Conservation (phyloP, 2,329 filamentous ascomycete species). For the Fusarium coffeatum region DNA sequence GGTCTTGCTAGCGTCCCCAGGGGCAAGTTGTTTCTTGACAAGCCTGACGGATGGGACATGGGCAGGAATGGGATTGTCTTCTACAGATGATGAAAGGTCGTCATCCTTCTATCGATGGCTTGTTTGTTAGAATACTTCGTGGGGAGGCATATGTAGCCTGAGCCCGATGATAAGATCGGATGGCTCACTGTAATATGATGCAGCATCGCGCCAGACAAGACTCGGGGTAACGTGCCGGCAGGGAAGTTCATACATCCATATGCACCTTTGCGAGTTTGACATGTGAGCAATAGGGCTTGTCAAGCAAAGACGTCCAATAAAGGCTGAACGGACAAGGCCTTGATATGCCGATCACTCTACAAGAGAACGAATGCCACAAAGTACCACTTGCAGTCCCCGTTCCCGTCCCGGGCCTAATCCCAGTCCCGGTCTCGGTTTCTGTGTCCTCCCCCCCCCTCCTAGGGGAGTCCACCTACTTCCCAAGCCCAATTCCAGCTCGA, state of each 20-base stretch:
- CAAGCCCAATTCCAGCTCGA: slow-evolving; percentile 36
- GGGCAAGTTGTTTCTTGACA: slow-evolving; percentile 24
- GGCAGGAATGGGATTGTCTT: slow-evolving; percentile 19
- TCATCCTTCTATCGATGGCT: slow-evolving; percentile 8
- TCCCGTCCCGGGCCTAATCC: slow-evolving; percentile 32
- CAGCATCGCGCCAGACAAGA: slow-evolving; percentile 39
- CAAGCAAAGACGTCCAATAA: slow-evolving; percentile 42
- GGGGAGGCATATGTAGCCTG: slow-evolving; percentile 15
- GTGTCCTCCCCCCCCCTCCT: slow-evolving; percentile 29
- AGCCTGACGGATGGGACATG: slow-evolving; percentile 26
- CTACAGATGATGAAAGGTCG: slow-evolving; percentile 29
- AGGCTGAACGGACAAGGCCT: slow-evolving; percentile 32
- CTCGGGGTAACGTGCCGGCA: slow-evolving; percentile 5
- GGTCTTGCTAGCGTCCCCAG: slow-evolving; percentile 20
- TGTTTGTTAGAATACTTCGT: background rate
- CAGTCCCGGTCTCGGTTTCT: slow-evolving; percentile 31
- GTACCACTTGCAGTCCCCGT: slow-evolving; percentile 33
- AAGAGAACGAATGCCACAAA: slow-evolving; percentile 37
- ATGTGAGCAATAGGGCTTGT: slow-evolving; percentile 46
- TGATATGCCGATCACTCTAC: slow-evolving; percentile 42
- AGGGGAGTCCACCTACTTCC: slow-evolving; percentile 40
- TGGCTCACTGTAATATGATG: slow-evolving; percentile 34
- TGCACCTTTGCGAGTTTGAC: slow-evolving; percentile 44
- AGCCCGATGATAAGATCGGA: slow-evolving; percentile 31
- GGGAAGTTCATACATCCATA: slow-evolving; percentile 33